These are phyloP conservation scores for Suhomyces tanzawaensis DNA, from an alignment of 805 yeast species.

Conservation along the genomic window DNA sequence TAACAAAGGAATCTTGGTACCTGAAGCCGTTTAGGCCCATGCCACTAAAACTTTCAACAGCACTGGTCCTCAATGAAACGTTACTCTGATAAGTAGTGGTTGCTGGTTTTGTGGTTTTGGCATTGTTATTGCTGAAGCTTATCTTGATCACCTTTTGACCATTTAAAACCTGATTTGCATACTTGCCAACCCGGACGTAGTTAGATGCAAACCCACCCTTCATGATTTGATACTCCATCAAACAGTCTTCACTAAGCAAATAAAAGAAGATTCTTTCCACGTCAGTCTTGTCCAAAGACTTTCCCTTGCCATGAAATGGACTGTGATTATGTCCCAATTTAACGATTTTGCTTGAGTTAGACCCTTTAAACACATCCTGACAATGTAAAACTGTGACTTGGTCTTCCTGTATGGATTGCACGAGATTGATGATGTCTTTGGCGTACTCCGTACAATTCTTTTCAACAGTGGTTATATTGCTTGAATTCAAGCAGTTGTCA, in stretches of 20 bases:
- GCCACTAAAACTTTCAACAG: neutral
- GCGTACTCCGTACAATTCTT: conserved; percentile 72
- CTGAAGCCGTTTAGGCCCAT: conserved; percentile 15
- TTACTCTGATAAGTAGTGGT: neutral
- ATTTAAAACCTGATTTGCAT: conserved; percentile 48
- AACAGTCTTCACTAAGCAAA: conserved; percentile 59
- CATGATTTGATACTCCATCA: conserved; percentile 70
- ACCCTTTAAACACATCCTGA: conserved; percentile 80
- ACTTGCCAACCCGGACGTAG: conserved; percentile 63
- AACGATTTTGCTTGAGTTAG: conserved; percentile 58
- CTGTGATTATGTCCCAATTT: conserved; percentile 59
- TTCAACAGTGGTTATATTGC: conserved; percentile 40
- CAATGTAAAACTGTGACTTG: conserved; percentile 76
- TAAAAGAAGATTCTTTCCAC: conserved; percentile 82
- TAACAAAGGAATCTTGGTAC: conserved; percentile 24
- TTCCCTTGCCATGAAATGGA: conserved; percentile 72
- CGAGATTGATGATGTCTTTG: conserved; percentile 55
- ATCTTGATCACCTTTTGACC: conserved; percentile 49
- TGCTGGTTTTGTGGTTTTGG: conserved; percentile 12
- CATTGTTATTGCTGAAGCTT: conserved; percentile 41
- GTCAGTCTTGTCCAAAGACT: conserved; percentile 58
- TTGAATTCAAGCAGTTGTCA: conserved; percentile 70
- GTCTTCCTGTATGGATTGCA: conserved; percentile 50
- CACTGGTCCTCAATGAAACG: neutral
- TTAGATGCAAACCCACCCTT: conserved; percentile 81